Conservation (phyloP, 768 basidiomycete species). For the Russula sp. region DNA sequence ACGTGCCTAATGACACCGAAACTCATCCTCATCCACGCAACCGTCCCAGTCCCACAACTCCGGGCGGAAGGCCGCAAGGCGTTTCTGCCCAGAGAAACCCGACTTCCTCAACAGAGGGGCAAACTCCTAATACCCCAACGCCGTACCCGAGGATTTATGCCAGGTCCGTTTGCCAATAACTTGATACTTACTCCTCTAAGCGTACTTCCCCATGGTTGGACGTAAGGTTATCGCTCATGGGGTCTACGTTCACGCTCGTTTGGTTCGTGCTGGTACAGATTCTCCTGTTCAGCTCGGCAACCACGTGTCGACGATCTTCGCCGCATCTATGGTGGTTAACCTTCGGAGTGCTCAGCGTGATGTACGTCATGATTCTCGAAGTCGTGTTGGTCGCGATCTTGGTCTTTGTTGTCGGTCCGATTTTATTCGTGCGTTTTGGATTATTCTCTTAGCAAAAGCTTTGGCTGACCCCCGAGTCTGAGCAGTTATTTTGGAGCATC, state of each 20-base stretch:
- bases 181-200: slow-evolving; percentile 4
- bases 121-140: background rate
- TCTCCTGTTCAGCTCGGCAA: slow-evolving; percentile 70
- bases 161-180: slow-evolving; percentile 11
- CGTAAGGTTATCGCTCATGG: slow-evolving; percentile 57
- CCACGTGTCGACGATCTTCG: slow-evolving; percentile 66
- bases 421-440: slow-evolving; percentile 61
- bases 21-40: slow-evolving; percentile 2
- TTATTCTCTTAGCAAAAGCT: background rate
- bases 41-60: slow-evolving; percentile 1
- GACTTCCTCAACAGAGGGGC: background rate
- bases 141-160: slow-evolving; percentile 29
- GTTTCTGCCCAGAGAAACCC: slow-evolving; percentile 1
- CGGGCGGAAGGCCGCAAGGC: slow-evolving; percentile 13
- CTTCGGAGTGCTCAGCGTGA: slow-evolving; percentile 74
- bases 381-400: slow-evolving; percentile 71
- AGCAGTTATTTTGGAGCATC: slow-evolving; percentile 72
- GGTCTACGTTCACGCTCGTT: slow-evolving; percentile 66
- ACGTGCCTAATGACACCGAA: slow-evolving; percentile 8
- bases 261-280: slow-evolving; percentile 86
- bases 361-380: slow-evolving; percentile 72
- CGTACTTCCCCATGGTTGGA: background rate
- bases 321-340: slow-evolving; percentile 87
- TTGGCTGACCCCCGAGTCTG: slow-evolving; percentile 9
- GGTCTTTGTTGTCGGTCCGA: slow-evolving; percentile 74